Base-by-base conservation (phyloP, 495 filamentous ascomycete genomes). In the Penicillium crystallinum region DNA sequence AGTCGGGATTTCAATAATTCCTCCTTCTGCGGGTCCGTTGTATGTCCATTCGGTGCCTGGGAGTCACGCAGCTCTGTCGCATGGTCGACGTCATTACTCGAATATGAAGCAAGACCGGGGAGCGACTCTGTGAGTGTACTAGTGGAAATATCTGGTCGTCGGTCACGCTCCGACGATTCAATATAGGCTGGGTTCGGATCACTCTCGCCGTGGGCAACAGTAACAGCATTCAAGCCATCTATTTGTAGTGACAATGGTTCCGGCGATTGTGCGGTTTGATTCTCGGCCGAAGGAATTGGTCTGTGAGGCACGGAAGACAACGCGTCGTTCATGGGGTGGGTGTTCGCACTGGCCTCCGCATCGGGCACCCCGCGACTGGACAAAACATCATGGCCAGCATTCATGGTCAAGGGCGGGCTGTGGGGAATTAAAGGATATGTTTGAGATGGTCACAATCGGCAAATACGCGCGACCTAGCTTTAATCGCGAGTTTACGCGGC, bases 241-340 rank as follows among this genome's bases (percentile, higher is more conserved):
- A 65, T 54, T 23, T 53, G 65, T 52, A 63, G 51, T n/a, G 63
- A 61, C 27, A 62, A 46, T 33, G 55, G 49, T 15, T 61, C 49
- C 12, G 58, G 45, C 2, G 39, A 55, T 35, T 65, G 63, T 49
- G 57, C 57, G 29, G 56, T 57, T 43, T 61, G 61, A 9, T 46
- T 45, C 33, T 48, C 41, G 45, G 57, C 52, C 23, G 46, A 14
- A 31, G 34, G 33, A 40, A 29, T 48, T 39, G 43, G 37, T 29
- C 43, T 50, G 45, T 37, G 40, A 37, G 46, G 30, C 17, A 29
- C 46, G 23, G 36, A 39, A 37, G 58, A 36, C 29, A 36, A 56
- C 46, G 60, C 52, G 38, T 47, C 18, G 53, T 52, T 53, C 50
- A 54, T 34, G 43, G 47, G 30, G 48, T 36, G 39, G 31, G 53